Base-by-base conservation (phyloP, 1,284 basidiomycete species). In the Ganoderma boninense region DNA sequence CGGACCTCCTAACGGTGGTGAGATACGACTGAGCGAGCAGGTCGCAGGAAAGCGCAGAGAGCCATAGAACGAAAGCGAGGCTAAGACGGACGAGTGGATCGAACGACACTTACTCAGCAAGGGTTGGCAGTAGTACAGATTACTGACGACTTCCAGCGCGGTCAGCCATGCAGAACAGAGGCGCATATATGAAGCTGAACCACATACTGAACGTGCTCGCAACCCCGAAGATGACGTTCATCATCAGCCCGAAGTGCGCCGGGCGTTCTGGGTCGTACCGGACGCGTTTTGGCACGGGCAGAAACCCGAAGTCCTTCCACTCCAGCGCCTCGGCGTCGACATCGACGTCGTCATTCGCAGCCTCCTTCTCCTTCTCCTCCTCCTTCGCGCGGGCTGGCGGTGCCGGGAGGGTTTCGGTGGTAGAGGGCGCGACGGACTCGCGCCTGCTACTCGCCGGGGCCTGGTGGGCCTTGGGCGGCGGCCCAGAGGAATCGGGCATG, bases 111-210 rank as follows among this genome's bases (percentile, higher is more conserved):
- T 78, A 87, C 92, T 90, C 16, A 94, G 80, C 69, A 94, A 79
- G 0, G 92, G 92, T 79, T 92, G 92, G 69, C 89, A 90, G 73
- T 93, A 94, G 76, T 92, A 94, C 62, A 93, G 76, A 72, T 93
- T 94, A 23, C 87, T 85, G 35, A 88, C 88, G 59, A 64, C 20
- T 44, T 14, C 43, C 7, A 5, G 56, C 61, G 32, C 20, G 10
- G 56, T 64, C 16, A 32, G n/a, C 38, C 16, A n/a, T 10, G 18
- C 8, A 18, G 61, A 52, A n/a, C 44, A 65, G 26, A 1, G 54
- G 72, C 14, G 13, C 54, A 32, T 18, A 7, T 11, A 56, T 16
- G 54, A 8, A 56, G n/a, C n/a, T n/a, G n/a, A n/a, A n/a, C 14
- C 10, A 75, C 88, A 75, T 67, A 85, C 82, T 80, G 68, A 88